Evolutionary conservation across 2,329 filamentous ascomycete genomes (phyloP).

Genomic region (Monilinia fructigena): DNA sequence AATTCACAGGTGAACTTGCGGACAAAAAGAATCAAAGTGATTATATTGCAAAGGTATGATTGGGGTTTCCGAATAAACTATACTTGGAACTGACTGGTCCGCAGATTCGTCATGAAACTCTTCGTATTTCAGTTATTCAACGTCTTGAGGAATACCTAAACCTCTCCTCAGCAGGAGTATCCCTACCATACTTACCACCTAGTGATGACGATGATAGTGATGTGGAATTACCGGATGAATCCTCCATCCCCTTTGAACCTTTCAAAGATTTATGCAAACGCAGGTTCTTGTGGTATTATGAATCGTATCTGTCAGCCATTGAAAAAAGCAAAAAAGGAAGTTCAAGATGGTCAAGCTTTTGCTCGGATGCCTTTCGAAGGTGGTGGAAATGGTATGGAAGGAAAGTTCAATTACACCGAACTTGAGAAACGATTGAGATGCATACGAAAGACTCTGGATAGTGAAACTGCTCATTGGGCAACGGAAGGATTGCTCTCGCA

Average conservation of each 20-base stretch:
- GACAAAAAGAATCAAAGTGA: slow-evolving; percentile 73
- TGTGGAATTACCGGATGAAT: slow-evolving; percentile 48
- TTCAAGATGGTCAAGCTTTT: slow-evolving; percentile 65
- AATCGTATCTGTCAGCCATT: slow-evolving; percentile 75
- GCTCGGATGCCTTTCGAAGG: slow-evolving; percentile 86
- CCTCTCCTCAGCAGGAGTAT: slow-evolving; percentile 53
- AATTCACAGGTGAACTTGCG: slow-evolving; percentile 63
- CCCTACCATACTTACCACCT: slow-evolving; percentile 38
- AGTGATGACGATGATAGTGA: slow-evolving; percentile 43
- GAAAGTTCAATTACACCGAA: slow-evolving; percentile 76
- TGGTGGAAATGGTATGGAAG: slow-evolving; percentile 75
- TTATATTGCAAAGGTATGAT: slow-evolving; percentile 73
- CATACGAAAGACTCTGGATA: slow-evolving; percentile 69
- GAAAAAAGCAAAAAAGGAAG: slow-evolving; percentile 61
- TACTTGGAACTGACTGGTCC: slow-evolving; percentile 15
- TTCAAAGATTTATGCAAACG: slow-evolving; percentile 90
- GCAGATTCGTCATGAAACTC: slow-evolving; percentile 85
- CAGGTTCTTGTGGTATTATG: slow-evolving; percentile 93
- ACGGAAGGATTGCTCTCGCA: slow-evolving; percentile 62
- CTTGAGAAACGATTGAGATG: slow-evolving; percentile 66
- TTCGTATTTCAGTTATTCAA: slow-evolving; percentile 83
- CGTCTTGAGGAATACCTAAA: slow-evolving; percentile 77
- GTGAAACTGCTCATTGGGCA: slow-evolving; percentile 72
- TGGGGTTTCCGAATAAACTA: neutral
- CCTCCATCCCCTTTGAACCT: slow-evolving; percentile 66